Percentiles rank a stretch among this genome's conserved stretches.
Evolutionary conservation across 2,329 filamentous ascomycete genomes (phyloP).

Genomic region (Hortaea werneckii): DNA sequence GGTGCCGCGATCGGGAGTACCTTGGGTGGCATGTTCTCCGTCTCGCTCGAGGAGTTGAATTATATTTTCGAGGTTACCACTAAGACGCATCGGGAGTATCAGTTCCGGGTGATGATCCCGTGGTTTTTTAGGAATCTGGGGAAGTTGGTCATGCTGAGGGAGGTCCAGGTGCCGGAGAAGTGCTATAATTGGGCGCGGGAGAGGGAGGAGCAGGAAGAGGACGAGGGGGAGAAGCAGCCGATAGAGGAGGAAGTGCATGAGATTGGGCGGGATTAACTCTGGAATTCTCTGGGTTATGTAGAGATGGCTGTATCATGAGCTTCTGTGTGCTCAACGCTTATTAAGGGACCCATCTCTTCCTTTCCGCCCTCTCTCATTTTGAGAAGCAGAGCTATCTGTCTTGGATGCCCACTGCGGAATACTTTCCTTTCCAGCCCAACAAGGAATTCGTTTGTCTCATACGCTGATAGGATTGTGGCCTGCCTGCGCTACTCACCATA

Average conservation of each 20-base stretch:
- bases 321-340: no score
- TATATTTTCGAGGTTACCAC: conserved; percentile 20
- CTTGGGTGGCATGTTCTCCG: conserved; percentile 10
- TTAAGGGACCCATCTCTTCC: no score
- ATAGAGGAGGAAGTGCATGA: neutral
- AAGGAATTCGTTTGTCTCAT: no score
- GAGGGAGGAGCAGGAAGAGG: neutral
- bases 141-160: conserved; percentile 1
- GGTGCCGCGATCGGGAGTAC: conserved; percentile 11
- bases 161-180: conserved; percentile 5
- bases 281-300: no score
- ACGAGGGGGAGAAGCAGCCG: neutral
- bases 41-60: conserved; percentile 23
- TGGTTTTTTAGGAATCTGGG: conserved; percentile 6
- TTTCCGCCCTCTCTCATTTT: no score
- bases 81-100: conserved; percentile 8
- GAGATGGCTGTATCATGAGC: no score
- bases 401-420: no score
- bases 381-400: no score
- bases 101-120: conserved; percentile 7
- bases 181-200: conserved; percentile 5
- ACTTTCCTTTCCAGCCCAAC: no score
- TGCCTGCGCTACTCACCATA: no score
- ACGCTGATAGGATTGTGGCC: no score
- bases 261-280: no score